Percentiles rank a stretch among this genome's conserved stretches.
Evolutionary conservation across 2,329 filamentous ascomycete genomes (phyloP).

Genomic region (Anisogramma anomala): DNA sequence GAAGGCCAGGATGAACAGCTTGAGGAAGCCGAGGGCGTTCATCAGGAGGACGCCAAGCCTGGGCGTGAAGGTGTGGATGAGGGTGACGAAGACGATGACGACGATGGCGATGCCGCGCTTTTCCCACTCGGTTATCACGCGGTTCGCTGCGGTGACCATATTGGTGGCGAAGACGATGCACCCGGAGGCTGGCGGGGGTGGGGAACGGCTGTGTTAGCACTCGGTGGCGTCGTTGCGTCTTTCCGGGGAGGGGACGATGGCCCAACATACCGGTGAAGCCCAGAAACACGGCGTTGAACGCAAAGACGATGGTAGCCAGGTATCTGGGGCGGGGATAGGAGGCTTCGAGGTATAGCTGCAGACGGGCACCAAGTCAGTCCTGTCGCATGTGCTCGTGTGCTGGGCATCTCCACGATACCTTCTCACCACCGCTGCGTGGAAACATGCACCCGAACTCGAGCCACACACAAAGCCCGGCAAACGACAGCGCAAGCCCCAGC

Average conservation of each 20-base stretch:
- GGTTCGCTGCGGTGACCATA: constrained; percentile 34
- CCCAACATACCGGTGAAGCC: constrained; percentile 49
- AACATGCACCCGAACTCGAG: constrained; percentile 63
- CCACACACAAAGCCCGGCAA: constrained; percentile 47
- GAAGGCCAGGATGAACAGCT: constrained; percentile 46
- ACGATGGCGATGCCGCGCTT: constrained; percentile 35
- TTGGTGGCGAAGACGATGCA: constrained; percentile 43
- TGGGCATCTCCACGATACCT: constrained; percentile 26
- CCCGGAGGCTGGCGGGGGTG: neutral
- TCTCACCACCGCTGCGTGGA: constrained; percentile 55
- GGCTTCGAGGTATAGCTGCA: constrained; percentile 53
- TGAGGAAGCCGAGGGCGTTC: constrained; percentile 51
- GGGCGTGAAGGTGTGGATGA: constrained; percentile 45
- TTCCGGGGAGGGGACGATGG: too few relatives aligned
- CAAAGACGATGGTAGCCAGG: constrained; percentile 51
- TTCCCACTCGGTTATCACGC: constrained; percentile 32
- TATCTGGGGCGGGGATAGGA: constrained; percentile 52
- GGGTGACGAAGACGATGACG: constrained; percentile 43
- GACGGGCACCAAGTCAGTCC: neutral
- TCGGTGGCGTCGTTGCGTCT: too few relatives aligned
- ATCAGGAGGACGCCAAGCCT: constrained; percentile 47
- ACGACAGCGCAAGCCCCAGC: constrained; percentile 48
- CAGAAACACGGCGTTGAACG: constrained; percentile 50
- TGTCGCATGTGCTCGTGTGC: neutral
- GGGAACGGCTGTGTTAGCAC: constrained; percentile 22